These are phyloP conservation scores for Bipolaris sorokiniana DNA, from an alignment of 2,329 filamentous ascomycete species.

Conservation along the genomic window DNA sequence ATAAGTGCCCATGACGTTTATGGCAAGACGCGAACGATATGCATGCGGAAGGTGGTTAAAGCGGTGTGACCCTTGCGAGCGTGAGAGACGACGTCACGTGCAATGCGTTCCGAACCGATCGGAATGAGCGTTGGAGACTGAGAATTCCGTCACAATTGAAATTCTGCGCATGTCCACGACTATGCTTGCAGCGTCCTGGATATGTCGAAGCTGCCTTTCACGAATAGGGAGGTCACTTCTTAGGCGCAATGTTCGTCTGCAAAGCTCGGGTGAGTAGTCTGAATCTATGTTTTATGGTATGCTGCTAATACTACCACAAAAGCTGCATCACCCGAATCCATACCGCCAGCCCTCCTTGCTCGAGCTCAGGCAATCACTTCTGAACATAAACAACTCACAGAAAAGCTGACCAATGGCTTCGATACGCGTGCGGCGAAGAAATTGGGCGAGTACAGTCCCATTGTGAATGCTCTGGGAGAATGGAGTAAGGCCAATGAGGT, in stretches of 20 bases:
- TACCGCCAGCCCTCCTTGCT: conserved; percentile 62
- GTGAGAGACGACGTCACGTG: conserved; percentile 33
- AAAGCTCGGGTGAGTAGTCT: conserved; percentile 33
- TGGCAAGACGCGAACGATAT: background rate
- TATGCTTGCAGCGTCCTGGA: conserved; percentile 53
- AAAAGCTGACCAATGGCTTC: conserved; percentile 61
- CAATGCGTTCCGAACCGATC: conserved; percentile 22
- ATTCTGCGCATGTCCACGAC: conserved; percentile 12
- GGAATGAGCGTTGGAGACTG: conserved; percentile 30
- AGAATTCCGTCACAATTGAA: conserved; percentile 17
- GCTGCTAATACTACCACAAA: conserved; percentile 15
- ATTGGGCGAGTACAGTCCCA: conserved; percentile 60
- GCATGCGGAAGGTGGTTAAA: conserved; percentile 22
- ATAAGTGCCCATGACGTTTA: conserved; percentile 15
- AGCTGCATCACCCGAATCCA: conserved; percentile 37
- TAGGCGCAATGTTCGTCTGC: conserved; percentile 36
- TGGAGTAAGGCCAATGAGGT: conserved; percentile 66
- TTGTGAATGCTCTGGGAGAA: conserved; percentile 60
- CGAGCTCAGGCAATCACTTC: conserved; percentile 61
- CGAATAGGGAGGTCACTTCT: conserved; percentile 45
- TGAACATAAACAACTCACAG: conserved; percentile 62
- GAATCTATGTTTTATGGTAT: background rate
- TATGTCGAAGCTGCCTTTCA: conserved; percentile 57
- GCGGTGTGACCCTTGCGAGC: conserved; percentile 7
- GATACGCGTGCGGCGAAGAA: conserved; percentile 64